phyloP scores from a whole-genome alignment of 2,329 filamentous ascomycete genomes.

The Fusarium hainanense region DNA sequence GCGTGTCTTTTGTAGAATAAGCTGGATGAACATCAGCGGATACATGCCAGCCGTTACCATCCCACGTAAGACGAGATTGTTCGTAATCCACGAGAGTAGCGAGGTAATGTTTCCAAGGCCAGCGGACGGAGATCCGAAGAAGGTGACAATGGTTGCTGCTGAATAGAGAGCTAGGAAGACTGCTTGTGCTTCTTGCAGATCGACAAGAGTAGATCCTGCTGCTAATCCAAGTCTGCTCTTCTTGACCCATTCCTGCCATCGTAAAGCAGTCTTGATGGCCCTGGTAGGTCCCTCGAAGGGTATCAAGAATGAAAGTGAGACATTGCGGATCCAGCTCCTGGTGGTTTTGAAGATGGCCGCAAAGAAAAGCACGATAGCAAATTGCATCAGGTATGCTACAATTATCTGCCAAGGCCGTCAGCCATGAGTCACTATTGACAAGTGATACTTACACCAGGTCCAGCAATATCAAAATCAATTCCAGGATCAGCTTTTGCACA shows the following conservation, averaged over 20 bases:
- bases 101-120: conserved; percentile 6
- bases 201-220: neutral
- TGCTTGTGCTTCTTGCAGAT: conserved; percentile 23
- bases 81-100: neutral
- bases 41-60: neutral
- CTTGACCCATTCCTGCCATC: accelerated
- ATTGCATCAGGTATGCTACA: conserved; percentile 1
- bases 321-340: neutral
- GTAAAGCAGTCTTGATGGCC: accelerated
- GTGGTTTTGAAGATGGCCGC: neutral
- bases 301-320: accelerated
- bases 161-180: neutral
- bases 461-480: conserved; percentile 25
- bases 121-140: neutral
- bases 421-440: neutral
- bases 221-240: neutral
- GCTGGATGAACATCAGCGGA: neutral
- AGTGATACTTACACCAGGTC: neutral
- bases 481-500: neutral
- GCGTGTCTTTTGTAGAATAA: neutral
- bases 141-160: neutral
- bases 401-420: neutral
- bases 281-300: neutral
- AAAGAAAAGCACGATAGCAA: neutral
- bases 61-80: neutral